A percentile compares a stretch with the other conserved stretches of the same genome.
Evolutionary conservation across 495 filamentous ascomycete genomes (phyloP).

Genomic region (Hapsidospora chrysogenum): DNA sequence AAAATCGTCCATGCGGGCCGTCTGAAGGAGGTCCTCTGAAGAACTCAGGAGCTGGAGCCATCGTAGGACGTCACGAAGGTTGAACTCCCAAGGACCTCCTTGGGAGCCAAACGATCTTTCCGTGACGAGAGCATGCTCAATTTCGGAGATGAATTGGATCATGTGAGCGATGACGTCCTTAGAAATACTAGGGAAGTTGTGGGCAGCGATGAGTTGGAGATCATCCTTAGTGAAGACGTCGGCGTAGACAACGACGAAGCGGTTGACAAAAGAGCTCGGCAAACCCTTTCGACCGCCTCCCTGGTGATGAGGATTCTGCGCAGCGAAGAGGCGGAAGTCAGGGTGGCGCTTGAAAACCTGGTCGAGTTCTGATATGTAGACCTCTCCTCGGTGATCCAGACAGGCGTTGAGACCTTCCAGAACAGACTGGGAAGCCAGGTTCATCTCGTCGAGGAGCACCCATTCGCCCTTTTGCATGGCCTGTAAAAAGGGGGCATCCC

Average conservation of each 20-base stretch:
- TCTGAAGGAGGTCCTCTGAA: constrained; percentile 33
- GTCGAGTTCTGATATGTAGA: constrained; percentile 87
- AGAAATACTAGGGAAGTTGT: constrained; percentile 49
- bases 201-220: constrained; percentile 61
- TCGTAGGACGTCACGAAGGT: constrained; percentile 77
- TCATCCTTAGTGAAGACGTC: constrained; percentile 73
- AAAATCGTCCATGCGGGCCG: constrained; percentile 45
- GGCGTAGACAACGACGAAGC: constrained; percentile 94
- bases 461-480: constrained; percentile 94
- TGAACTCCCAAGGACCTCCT: constrained; percentile 95
- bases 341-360: constrained; percentile 82
- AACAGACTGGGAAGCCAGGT: constrained; percentile 90
- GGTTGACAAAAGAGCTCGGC: constrained; percentile 90
- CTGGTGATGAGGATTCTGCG: constrained; percentile 95
- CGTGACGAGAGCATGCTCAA: constrained; percentile 53
- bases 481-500: constrained; percentile 84
- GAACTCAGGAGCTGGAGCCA: constrained; percentile 65
- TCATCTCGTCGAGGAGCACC: constrained; percentile 98
- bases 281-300: constrained; percentile 92
- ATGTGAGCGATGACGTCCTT: constrained; percentile 37
- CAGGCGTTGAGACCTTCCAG: constrained; percentile 95
- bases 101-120: constrained; percentile 52
- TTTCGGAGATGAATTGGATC: constrained; percentile 61
- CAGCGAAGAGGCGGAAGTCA: constrained; percentile 82
- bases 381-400: constrained; percentile 90